Conservation (phyloP, 345 rosid species). For the Pugionium cornutum region DNA sequence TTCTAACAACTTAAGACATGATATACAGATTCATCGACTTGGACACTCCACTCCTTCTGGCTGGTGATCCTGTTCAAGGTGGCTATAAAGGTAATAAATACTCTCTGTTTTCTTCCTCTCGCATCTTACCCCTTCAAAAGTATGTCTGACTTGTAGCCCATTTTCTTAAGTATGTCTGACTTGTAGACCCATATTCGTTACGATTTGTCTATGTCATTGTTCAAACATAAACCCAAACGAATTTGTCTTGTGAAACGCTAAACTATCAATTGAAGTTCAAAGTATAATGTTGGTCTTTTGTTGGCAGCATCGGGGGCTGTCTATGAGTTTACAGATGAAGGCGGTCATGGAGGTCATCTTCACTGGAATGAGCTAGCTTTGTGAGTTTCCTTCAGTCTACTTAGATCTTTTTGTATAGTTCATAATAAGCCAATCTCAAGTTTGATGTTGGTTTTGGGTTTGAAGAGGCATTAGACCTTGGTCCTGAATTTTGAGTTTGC, state of each 20-base stretch:
- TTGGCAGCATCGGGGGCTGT: constrained; percentile 66
- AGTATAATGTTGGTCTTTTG: constrained; percentile 32
- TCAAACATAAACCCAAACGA: constrained; percentile 7
- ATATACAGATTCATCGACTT: constrained; percentile 70
- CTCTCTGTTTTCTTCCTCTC: constrained; percentile 1
- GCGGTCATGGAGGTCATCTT: constrained; percentile 83
- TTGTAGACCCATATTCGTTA: not conserved
- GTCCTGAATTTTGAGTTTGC: not conserved
- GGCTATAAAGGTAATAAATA: constrained; percentile 71
- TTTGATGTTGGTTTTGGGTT: constrained; percentile 11
- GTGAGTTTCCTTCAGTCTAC: constrained; percentile 38
- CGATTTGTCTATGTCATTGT: not conserved
- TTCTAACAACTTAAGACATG: constrained; percentile 4
- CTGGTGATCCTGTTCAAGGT: constrained; percentile 83
- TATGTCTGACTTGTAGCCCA: not conserved
- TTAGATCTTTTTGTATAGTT: not conserved
- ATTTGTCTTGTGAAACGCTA: not conserved
- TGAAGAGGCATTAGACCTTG: not conserved
- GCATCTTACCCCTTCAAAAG: not conserved
- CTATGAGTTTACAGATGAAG: constrained; percentile 71
- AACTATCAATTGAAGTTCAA: not conserved
- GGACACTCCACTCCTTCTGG: constrained; percentile 84
- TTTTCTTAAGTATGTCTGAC: too few relatives aligned
- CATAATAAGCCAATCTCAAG: constrained; percentile 8
- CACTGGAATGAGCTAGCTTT: constrained; percentile 62